Percentiles rank a stretch among this genome's conserved stretches.
Evolutionary conservation across 148 eudicot species (phyloP).

Genomic region (Rhododendron molle): DNA sequence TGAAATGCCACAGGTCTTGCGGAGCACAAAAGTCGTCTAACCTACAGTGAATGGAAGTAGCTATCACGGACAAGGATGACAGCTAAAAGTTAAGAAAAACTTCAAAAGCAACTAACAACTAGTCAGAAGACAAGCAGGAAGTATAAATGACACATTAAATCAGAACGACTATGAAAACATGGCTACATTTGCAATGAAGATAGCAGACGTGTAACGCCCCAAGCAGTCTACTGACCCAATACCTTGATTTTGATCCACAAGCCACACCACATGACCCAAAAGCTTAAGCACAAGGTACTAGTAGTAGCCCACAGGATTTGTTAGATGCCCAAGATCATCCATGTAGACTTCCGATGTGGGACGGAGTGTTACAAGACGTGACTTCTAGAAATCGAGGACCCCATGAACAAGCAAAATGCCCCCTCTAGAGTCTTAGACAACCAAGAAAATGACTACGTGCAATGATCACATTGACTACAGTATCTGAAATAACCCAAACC

Average conservation of each 20-base stretch:
- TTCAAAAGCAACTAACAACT: neutral
- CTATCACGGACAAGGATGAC: neutral
- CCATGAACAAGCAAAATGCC: neutral
- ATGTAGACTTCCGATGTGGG: no score
- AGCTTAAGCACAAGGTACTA: no score
- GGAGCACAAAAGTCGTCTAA: conserved; percentile 85
- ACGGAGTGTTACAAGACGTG: no score
- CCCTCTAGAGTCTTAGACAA: neutral
- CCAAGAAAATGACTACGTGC: neutral
- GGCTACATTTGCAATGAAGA: neutral
- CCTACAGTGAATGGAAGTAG: conserved; percentile 33
- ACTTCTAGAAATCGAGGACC: neutral
- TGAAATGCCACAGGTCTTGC: conserved; percentile 59
- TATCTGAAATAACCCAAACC: neutral
- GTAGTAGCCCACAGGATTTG: no score
- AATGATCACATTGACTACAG: neutral
- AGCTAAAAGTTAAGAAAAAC: neutral
- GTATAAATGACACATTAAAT: neutral
- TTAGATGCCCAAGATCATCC: no score
- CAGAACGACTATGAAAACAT: neutral
- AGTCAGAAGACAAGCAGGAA: neutral
- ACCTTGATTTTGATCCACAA: no score
- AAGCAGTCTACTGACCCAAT: no score
- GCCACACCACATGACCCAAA: no score
- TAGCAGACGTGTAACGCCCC: no score